Conservation (phyloP, 331 rosid species). For the Malus hybrid region DNA sequence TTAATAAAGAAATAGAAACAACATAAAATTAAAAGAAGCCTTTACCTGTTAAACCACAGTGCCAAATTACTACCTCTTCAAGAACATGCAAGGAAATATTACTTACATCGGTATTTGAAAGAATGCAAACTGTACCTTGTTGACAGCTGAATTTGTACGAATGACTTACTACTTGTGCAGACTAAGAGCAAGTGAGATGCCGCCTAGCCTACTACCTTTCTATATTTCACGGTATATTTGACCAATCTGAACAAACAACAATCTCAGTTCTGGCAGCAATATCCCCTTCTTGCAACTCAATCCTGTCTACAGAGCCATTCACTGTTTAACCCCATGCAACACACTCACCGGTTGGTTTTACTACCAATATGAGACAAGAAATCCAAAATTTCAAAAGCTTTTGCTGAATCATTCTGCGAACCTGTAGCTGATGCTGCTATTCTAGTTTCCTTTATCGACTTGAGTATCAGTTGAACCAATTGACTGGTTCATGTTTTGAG, state of each 20-base stretch:
- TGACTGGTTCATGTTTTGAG: constrained; percentile 36
- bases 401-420: constrained; percentile 15
- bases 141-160: background rate
- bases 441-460: constrained; percentile 17
- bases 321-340: background rate
- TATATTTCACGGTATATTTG: background rate
- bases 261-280: background rate
- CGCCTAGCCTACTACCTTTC: background rate
- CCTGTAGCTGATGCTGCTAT: constrained; percentile 7
- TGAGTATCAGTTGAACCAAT: constrained; percentile 9
- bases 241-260: constrained; percentile 1
- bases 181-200: background rate
- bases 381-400: constrained; percentile 27
- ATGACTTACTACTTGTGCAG: background rate
- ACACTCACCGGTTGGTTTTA: constrained; percentile 14
- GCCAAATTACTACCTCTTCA: background rate
- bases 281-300: constrained; percentile 1
- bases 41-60: background rate
- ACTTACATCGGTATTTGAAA: background rate
- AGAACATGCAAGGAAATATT: background rate
- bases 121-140: background rate
- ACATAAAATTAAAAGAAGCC: background rate
- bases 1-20: background rate
- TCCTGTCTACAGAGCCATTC: background rate
- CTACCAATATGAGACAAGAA: constrained; percentile 16